Base-by-base conservation (phyloP, 2,329 filamentous ascomycete species). In the Curvularia lunata region DNA sequence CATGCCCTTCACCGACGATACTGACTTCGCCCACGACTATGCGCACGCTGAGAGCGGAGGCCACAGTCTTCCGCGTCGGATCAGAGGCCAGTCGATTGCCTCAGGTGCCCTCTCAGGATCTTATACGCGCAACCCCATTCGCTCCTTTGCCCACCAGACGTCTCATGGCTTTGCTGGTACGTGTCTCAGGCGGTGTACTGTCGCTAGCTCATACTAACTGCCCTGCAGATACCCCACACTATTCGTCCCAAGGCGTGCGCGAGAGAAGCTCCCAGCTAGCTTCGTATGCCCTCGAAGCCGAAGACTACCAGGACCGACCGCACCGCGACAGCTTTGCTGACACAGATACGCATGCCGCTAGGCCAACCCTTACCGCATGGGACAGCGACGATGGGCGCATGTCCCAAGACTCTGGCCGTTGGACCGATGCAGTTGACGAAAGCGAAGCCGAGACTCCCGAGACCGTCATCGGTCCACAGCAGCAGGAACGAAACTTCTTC, bases 181-280 rank as follows among this genome's bases (percentile, higher is more conserved):
- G 79, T 46, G 32, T 19, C 12, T 16, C 10, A 5, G n/a, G 18
- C n/a, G 19, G 19, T 5, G 32, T 25, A 23, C 25, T 8, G n/a
- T 13, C 5, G 38, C 25, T 43, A 59, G 56, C 64, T 73, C 64
- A 21, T 19, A 48, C 67, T 77, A 63, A 75, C 62, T 58, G 37
- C 34, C 38, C 63, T 85, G 83, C 79, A 77, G 90, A 94, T 72
- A 89, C 86, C 66, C 84, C 86, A 18, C 86, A 91, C 67, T 91
- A 91, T 75, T 90, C 91, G 38, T 84, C 84, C 32, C 86, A 88
- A 58, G 90, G 88, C 64, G 89, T 97, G 40, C 89, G 92, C 63
- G 89, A 95, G 77, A 89, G 95, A 72, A 96, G 92, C 2, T 91
- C 92, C 50, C 91, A 96, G 77, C 83, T 97, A 55, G 92, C 92